phyloP scores from a whole-genome alignment of 768 basidiomycete genomes.

The Polyporus arcularius region DNA sequence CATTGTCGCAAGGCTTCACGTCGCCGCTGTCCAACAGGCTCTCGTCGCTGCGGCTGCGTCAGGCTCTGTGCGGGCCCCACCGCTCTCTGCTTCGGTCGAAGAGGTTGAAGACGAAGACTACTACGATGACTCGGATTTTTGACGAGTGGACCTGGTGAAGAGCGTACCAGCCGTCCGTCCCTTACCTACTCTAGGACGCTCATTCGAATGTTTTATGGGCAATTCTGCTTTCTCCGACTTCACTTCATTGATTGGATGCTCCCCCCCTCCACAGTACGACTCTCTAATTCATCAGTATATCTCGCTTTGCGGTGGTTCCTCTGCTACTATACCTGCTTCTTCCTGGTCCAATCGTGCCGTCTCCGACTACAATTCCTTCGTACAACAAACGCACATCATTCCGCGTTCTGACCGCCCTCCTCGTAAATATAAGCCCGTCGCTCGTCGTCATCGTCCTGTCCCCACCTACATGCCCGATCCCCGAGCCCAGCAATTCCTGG shows the following conservation, averaged over 20 bases:
- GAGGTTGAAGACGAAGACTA: no score
- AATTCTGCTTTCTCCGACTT: no score
- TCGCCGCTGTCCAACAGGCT: no score
- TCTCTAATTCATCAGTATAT: not conserved
- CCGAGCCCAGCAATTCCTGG: not conserved
- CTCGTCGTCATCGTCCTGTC: not conserved
- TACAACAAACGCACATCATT: not conserved
- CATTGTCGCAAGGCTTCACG: no score
- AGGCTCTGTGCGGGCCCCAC: no score
- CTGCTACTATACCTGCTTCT: not conserved
- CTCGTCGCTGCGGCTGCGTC: no score
- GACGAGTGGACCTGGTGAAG: no score
- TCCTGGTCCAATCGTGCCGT: not conserved
- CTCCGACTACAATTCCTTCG: not conserved
- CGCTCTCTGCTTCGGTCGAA: no score
- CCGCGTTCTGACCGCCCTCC: not conserved
- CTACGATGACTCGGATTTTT: no score
- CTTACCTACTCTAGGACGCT: no score
- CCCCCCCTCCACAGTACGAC: not conserved
- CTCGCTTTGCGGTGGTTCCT: not conserved
- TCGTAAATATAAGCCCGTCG: not conserved
- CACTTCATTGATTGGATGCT: not conserved
- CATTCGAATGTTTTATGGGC: no score
- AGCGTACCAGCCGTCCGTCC: no score
- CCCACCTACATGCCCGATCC: not conserved